phyloP scores from a whole-genome alignment of 2,329 filamentous ascomycete species.

The Colletotrichum viniferum region DNA sequence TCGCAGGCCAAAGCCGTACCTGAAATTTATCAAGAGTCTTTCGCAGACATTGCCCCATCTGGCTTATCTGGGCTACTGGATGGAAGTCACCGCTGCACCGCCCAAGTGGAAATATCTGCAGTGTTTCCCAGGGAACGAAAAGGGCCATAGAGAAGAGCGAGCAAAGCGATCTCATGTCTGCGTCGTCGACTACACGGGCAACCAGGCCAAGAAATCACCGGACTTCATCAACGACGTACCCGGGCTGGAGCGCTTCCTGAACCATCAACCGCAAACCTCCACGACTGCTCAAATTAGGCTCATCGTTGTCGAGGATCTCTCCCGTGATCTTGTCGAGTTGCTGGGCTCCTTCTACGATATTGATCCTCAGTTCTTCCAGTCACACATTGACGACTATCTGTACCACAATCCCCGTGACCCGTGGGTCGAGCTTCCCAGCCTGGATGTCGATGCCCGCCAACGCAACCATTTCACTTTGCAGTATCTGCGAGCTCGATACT shows the following conservation, averaged over 20 bases:
- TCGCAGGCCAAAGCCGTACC: background rate
- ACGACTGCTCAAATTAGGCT: background rate
- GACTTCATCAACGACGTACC: background rate
- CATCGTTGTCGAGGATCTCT: background rate
- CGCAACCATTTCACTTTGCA: background rate
- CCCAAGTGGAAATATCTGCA: background rate
- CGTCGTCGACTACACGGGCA: background rate
- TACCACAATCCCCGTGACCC: background rate
- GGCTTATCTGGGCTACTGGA: background rate
- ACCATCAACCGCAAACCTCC: background rate
- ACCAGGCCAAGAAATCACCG: background rate
- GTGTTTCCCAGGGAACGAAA: background rate
- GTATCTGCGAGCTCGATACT: background rate
- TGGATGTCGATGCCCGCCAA: background rate
- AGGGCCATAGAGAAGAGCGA: background rate
- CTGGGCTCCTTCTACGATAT: background rate
- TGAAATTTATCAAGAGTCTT: background rate
- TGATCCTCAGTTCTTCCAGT: background rate
- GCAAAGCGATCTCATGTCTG: background rate
- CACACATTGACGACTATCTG: background rate
- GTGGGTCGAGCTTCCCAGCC: background rate
- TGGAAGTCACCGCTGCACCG: background rate
- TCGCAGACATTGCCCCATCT: background rate
- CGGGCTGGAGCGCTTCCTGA: background rate
- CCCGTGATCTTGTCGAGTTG: background rate